A percentile compares a stretch with the other conserved stretches of the same genome.
phyloP scores from a whole-genome alignment of 2,329 filamentous ascomycete genomes.

The Colletotrichum sp. region DNA sequence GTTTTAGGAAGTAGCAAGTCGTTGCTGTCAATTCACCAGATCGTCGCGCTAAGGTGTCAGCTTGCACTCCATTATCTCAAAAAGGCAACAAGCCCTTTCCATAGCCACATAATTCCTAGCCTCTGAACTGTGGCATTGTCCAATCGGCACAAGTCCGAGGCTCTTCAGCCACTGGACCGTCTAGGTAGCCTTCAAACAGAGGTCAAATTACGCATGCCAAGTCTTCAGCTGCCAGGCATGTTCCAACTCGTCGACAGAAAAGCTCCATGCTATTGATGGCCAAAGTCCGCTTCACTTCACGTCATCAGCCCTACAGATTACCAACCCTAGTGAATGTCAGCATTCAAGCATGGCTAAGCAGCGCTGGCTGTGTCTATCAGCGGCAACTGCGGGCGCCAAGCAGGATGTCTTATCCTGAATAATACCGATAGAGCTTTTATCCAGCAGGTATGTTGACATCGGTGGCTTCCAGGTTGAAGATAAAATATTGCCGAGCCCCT shows the following conservation, averaged over 20 bases:
- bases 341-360: neutral
- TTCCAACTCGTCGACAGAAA: neutral
- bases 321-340: neutral
- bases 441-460: neutral
- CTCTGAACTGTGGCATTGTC: neutral
- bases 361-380: neutral
- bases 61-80: neutral
- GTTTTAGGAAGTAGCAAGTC: neutral
- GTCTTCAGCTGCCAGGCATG: neutral
- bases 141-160: neutral
- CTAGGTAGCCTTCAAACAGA: neutral
- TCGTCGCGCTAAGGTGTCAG: neutral
- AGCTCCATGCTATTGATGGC: neutral
- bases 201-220: neutral
- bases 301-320: neutral
- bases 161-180: neutral
- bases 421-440: neutral
- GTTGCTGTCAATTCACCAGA: neutral
- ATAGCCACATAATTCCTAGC: neutral
- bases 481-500: neutral
- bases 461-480: neutral
- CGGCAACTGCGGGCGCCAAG: neutral
- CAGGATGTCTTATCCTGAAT: neutral
- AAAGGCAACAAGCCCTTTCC: neutral
- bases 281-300: neutral